Base-by-base conservation (phyloP, 192 early-diverging fungal species). In the Chytriomyces sp. region DNA sequence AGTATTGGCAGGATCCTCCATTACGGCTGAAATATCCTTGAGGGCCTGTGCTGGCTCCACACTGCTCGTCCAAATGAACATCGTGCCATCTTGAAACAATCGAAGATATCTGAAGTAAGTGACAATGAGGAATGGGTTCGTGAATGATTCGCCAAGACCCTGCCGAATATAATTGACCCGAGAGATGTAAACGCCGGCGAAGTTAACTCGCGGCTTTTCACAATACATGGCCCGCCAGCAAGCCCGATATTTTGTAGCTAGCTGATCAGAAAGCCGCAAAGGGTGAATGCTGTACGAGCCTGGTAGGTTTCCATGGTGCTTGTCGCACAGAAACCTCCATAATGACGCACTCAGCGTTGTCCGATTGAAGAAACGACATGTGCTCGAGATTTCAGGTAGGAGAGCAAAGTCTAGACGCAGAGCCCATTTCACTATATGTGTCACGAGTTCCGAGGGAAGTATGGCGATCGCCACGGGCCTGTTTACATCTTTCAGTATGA, bases 81-180 rank as follows among this genome's bases (percentile, higher is more conserved):
- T 67, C 4, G 39, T 52, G 31, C 74, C 65, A 40, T 69, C 74
- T 44, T 19, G 26, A 25, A 75, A 75, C 19, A 75, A 52, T 17
- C 65, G 64, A 44, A 75, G 34, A 38, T 60, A 75, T 26, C 56
- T 12, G 49, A 63, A 75, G 34, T 75, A 75, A 7, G 74, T 75
- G 32, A 75, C 74, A 32, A 60, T 69, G 30, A 75, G 37, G 61
- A 49, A 60, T 22, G 65, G 64, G 30, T 75, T 75, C 28, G n/a
- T 30, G 34, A 37, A 69, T n/a, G 64, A 59, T 34, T 75, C 64
- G 6, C 53, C 62, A 19, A 58, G 52, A 61, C 74, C 74, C 44
- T 75, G 60, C 14, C 65, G 64, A 33, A 68, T 44, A 57, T 75
- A 75, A 55, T 75, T 75, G 39, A 75, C 41, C 5, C 74, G 54